Base-by-base conservation (phyloP, 495 filamentous ascomycete genomes). In the Pseudotulostoma volvatum region DNA sequence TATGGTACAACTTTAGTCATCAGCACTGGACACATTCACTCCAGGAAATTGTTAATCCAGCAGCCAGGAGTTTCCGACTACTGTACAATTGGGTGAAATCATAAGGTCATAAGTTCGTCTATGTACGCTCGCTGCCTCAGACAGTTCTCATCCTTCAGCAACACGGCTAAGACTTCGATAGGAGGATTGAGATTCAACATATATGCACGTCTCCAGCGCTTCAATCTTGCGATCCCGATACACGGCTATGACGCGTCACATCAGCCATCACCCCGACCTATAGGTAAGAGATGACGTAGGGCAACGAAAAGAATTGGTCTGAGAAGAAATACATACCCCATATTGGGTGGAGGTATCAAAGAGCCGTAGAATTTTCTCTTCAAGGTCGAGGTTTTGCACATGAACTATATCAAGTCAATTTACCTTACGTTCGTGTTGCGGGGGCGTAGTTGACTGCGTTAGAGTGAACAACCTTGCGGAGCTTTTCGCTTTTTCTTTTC, bases 291-390 rank as follows among this genome's bases (percentile, higher is more conserved):
- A 36, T 33, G 18, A 19, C 17, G 8, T 18, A 8, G 13, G 23
- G 23, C 5, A 28, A 28, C 11, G 23, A 5, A 28, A 28, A 28
- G 23, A 28, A 28, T n/a, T 7, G 7, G 9, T 11, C 3, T 11
- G 15, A 14, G 7, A 4, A 31, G n/a, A 2, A 23, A 36, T 13
- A 77, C 81, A 56, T 72, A 93, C 85, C 42, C 90, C 90, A 57
- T 81, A 97, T 54, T 93, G 82, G 43, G 65, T 76, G 36, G 74
- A 83, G 31, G 92, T 73, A 54, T 97, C 90, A 58, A 84, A 97
- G 49, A 92, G 79, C 44, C 88, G 61, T 44, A 88, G 63, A 33
- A 93, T 76, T 65, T 84, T 87, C 68, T 95, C 90, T 31, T 80
- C 66, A 7, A 82, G 45, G 3, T 65, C 63, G 37, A 97, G 52